Conservation (phyloP, 2,329 filamentous ascomycete genomes). For the Nothophaeocryptopus gaeumannii region DNA sequence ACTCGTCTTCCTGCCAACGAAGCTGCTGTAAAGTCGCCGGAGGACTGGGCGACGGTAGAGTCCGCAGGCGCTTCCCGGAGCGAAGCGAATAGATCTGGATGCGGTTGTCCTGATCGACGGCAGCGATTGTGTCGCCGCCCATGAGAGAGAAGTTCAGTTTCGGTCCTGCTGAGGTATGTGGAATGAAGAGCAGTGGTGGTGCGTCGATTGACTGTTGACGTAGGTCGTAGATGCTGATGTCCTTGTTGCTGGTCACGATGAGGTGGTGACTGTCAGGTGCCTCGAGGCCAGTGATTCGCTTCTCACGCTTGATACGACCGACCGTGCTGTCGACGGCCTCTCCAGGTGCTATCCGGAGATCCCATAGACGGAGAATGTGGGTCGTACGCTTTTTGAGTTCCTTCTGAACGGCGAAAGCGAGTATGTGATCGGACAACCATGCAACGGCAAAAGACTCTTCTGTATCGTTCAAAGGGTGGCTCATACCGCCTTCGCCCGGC, state of each 20-base stretch:
- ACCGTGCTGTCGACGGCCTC: background rate
- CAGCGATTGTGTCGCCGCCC: constrained; percentile 19
- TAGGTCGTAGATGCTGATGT: constrained; percentile 22
- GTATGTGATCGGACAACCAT: constrained; percentile 11
- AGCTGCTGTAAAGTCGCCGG: constrained; percentile 13
- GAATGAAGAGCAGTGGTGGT: constrained; percentile 15
- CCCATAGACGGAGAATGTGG: constrained; percentile 19
- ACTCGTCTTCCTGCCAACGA: constrained; percentile 20
- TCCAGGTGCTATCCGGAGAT: constrained; percentile 8
- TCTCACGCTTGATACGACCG: constrained; percentile 6
- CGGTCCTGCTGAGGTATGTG: constrained; percentile 5
- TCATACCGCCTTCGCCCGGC: too few species aligned
- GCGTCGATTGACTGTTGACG: constrained; percentile 4
- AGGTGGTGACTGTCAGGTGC: constrained; percentile 12
- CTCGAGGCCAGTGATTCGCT: constrained; percentile 12
- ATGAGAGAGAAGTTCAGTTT: constrained; percentile 5
- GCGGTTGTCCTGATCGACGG: constrained; percentile 21
- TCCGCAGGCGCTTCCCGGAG: constrained; percentile 18
- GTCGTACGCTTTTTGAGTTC: background rate
- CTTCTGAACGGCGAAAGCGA: constrained; percentile 10
- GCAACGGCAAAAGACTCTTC: constrained; percentile 12
- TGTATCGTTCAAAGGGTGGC: background rate
- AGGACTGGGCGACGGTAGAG: constrained; percentile 4
- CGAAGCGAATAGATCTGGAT: constrained; percentile 27
- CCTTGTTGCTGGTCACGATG: constrained; percentile 17